These are phyloP conservation scores for Mucuna pruriens DNA, from an alignment of 306 rosid genomes.

Conservation along the genomic window DNA sequence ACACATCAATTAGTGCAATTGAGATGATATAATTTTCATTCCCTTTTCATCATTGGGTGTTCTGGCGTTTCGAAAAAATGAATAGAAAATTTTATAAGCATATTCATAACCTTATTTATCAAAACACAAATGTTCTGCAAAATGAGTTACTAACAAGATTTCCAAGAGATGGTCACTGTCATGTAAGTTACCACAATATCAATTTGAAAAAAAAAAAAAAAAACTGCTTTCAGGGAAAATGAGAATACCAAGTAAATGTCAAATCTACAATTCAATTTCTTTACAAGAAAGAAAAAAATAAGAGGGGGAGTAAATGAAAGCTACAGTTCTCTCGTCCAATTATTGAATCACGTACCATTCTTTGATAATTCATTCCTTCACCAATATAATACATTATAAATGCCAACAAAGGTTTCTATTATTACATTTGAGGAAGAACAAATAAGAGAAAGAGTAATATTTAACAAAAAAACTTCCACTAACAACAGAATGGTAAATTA, in stretches of 20 bases:
- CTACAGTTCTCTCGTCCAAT: not conserved
- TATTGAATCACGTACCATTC: conserved; percentile 15
- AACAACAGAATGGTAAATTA: conserved; percentile 27
- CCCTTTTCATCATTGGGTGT: not conserved
- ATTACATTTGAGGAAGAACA: conserved; percentile 41
- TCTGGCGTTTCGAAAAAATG: not conserved
- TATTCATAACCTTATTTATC: not conserved
- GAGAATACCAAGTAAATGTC: not conserved
- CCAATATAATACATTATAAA: conserved; percentile 25
- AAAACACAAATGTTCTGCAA: not conserved
- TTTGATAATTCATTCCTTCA: conserved; percentile 31
- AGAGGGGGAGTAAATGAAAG: not conserved
- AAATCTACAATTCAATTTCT: conserved; percentile 7
- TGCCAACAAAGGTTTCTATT: conserved; percentile 31
- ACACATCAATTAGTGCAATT: not conserved
- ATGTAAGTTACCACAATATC: not conserved
- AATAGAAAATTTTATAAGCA: not conserved
- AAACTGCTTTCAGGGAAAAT: not conserved
- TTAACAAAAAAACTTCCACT: conserved; percentile 31
- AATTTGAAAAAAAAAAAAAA: not conserved
- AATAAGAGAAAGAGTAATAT: conserved; percentile 33
- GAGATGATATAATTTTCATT: not conserved
- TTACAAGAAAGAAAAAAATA: not conserved
- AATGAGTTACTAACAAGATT: not conserved
- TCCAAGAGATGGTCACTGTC: not conserved